A percentile compares a stretch with the other conserved stretches of the same genome.
Conservation (phyloP, 2,329 filamentous ascomycete species). For the Aureobasidium sp. region DNA sequence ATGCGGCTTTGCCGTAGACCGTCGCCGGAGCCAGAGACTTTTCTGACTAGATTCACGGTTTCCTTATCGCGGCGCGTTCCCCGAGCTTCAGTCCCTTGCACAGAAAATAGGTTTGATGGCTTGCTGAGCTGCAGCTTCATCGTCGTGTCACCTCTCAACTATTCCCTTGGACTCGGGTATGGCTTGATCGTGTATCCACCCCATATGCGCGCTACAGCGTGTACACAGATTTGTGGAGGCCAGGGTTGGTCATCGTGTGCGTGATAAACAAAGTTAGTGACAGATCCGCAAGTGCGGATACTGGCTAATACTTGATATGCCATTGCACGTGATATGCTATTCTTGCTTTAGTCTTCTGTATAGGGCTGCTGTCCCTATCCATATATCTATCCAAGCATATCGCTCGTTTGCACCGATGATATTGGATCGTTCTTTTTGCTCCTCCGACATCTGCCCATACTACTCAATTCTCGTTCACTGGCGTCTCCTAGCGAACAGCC, state of each 20-base stretch:
- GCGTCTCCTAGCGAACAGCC: constrained; percentile 12
- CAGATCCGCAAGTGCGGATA: background rate
- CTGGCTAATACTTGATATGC: background rate
- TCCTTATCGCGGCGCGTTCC: background rate
- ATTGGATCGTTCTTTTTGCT: background rate
- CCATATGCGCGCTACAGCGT: background rate
- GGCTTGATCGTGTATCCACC: constrained; percentile 9
- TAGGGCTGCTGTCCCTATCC: constrained; percentile 6
- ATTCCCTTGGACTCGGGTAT: constrained; percentile 1
- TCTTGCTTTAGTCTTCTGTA: constrained; percentile 7
- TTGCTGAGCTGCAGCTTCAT: constrained; percentile 1
- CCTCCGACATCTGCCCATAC: background rate
- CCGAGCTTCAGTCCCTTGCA: constrained; percentile 6
- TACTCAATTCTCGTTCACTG: constrained; percentile 7
- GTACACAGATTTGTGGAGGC: constrained; percentile 10
- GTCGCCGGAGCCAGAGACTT: constrained; percentile 5
- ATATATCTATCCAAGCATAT: constrained; percentile 12
- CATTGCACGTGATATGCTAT: constrained; percentile 13
- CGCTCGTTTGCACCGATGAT: constrained; percentile 10
- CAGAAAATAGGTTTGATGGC: background rate
- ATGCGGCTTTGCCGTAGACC: constrained; percentile 8
- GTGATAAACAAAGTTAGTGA: constrained; percentile 10
- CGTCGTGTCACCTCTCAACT: constrained; percentile 6
- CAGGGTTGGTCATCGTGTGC: constrained; percentile 6
- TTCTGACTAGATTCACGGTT: constrained; percentile 4